Percentiles rank a stretch among this genome's conserved stretches.
Conservation (phyloP, 805 yeast genomes). For the Candida succiphila region DNA sequence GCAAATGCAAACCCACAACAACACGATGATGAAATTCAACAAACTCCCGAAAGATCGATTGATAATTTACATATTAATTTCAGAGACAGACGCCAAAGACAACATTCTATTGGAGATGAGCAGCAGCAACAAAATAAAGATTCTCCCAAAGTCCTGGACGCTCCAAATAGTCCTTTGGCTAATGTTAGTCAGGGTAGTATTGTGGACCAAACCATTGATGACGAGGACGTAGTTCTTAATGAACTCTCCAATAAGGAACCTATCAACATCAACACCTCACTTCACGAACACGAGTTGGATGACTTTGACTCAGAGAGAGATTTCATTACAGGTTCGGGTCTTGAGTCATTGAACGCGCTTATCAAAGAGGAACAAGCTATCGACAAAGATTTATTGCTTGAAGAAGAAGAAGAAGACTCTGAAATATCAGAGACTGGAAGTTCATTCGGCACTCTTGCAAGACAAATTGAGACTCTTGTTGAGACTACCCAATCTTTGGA, state of each 20-base stretch:
- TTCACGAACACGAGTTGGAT: no score
- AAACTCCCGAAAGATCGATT: constrained; percentile 3
- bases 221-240: constrained; percentile 16
- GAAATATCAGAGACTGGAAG: constrained; percentile 3
- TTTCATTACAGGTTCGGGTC: no score
- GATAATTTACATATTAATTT: neutral
- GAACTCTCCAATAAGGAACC: constrained; percentile 6
- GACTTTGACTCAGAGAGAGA: no score
- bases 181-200: constrained; percentile 18
- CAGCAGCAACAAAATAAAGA: constrained; percentile 1
- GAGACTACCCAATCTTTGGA: no score
- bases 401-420: constrained; percentile 10
- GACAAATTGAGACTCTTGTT: no score
- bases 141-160: constrained; percentile 6
- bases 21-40: constrained; percentile 1
- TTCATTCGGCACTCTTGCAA: no score
- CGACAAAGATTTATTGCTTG: constrained; percentile 9
- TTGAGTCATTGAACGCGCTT: constrained; percentile 7
- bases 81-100: neutral
- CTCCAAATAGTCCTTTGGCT: constrained; percentile 20
- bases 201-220: constrained; percentile 13
- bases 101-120: neutral
- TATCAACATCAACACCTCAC: no score
- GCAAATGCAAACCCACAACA: neutral
- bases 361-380: constrained; percentile 2